Conservation (phyloP, 352 stramenopile species). For the Globisporangium solare region DNA sequence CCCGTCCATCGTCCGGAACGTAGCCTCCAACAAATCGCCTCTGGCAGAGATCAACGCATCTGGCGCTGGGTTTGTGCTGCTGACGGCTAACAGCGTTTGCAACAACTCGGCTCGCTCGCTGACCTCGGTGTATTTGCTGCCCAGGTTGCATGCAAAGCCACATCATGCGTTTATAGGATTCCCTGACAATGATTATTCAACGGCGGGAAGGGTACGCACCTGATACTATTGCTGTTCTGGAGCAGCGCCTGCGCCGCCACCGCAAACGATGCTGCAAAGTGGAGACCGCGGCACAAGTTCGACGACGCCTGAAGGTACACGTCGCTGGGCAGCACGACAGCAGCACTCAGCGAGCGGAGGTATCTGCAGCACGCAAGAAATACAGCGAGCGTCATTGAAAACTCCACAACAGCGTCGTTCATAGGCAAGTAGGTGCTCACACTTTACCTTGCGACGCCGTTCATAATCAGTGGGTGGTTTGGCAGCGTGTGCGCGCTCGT, state of each 20-base stretch:
- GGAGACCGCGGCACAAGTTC: constrained; percentile 45
- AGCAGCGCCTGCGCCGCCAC: constrained; percentile 46
- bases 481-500: constrained; percentile 39
- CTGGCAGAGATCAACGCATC: constrained; percentile 11
- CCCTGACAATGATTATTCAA: too few species aligned
- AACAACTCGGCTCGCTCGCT: constrained; percentile 44
- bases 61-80: constrained; percentile 3
- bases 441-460: constrained; percentile 42
- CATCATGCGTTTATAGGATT: not conserved
- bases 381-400: not conserved
- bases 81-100: constrained; percentile 18
- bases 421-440: too few species aligned
- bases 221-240: constrained; percentile 42
- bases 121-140: constrained; percentile 58
- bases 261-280: constrained; percentile 35
- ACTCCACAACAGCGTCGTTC: not conserved
- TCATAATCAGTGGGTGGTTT: constrained; percentile 53
- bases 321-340: constrained; percentile 41
- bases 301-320: constrained; percentile 41
- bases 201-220: constrained; percentile 19
- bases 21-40: constrained; percentile 45
- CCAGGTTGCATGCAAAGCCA: not conserved
- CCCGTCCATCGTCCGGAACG: constrained; percentile 44
- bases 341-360: constrained; percentile 49
- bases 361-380: constrained; percentile 29